Evolutionary conservation across 768 basidiomycete species (phyloP).

Genomic region (Amanita fuliginea): DNA sequence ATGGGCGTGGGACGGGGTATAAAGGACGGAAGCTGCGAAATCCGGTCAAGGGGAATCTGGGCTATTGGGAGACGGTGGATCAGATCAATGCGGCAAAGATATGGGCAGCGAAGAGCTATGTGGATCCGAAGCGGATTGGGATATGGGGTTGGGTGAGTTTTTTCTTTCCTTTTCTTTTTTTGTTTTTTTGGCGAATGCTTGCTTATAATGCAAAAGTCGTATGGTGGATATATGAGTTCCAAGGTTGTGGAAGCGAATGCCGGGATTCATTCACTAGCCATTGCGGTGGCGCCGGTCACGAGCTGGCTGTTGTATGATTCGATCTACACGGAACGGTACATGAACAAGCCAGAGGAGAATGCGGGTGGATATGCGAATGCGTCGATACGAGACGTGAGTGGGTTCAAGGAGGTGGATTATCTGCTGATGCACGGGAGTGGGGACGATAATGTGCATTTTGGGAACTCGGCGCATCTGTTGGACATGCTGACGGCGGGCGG

Average conservation of each 20-base stretch:
- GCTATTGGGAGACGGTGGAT: conserved; percentile 81
- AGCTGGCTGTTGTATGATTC: conserved; percentile 85
- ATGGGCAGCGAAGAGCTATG: conserved; percentile 82
- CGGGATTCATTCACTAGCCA: conserved; percentile 82
- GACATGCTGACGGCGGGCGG: conserved; percentile 83
- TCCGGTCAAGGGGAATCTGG: conserved; percentile 80
- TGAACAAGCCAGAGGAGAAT: conserved; percentile 76
- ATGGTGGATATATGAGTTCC: conserved; percentile 92
- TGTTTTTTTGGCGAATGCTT: not conserved
- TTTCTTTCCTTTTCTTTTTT: not conserved
- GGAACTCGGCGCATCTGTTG: conserved; percentile 82
- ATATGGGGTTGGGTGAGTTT: conserved; percentile 94
- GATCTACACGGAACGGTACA: conserved; percentile 96
- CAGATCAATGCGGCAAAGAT: conserved; percentile 84
- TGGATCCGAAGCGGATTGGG: conserved; percentile 81
- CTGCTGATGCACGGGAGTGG: conserved; percentile 88
- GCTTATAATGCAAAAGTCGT: conserved; percentile 43
- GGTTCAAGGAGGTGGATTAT: conserved; percentile 72
- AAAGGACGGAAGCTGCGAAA: conserved; percentile 81
- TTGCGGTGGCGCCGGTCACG: conserved; percentile 89
- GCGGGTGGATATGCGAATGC: conserved; percentile 83
- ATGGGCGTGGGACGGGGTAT: conserved; percentile 90
- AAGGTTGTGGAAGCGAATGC: conserved; percentile 89
- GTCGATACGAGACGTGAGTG: conserved; percentile 80
- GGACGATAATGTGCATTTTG: conserved; percentile 95